phyloP scores from a whole-genome alignment of 2,329 filamentous ascomycete genomes.

The Pseudogymnoascus sp. region DNA sequence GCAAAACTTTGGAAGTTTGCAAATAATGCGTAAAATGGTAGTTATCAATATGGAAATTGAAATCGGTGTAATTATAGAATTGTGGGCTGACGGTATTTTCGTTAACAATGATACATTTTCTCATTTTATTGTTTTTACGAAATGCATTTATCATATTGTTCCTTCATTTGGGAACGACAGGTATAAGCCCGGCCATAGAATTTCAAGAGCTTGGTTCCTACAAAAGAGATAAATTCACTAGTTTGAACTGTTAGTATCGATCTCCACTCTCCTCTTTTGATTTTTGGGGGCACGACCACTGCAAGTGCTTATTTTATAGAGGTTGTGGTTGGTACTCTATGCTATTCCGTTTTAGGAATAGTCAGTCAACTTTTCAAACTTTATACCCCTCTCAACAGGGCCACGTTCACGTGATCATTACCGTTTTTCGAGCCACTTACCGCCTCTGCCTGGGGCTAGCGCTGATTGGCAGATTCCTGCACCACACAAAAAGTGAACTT shows the following conservation, averaged over 20 bases:
- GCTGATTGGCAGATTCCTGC: conserved; percentile 6
- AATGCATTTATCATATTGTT: not conserved
- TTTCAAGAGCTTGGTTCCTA: not conserved
- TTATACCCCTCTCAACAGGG: not conserved
- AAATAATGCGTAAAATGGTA: not conserved
- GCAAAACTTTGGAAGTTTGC: not conserved
- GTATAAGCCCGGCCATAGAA: not conserved
- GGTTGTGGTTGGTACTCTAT: not conserved
- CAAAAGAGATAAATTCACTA: not conserved
- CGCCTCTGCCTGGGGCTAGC: conserved; percentile 2
- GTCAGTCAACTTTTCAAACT: not conserved
- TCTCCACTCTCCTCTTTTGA: not conserved
- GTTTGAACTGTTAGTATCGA: not conserved
- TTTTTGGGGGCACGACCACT: not conserved
- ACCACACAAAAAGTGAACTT: conserved; percentile 5
- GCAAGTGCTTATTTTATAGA: not conserved
- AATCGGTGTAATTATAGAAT: not conserved
- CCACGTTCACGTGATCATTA: not conserved
- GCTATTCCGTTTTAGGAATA: not conserved
- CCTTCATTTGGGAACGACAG: not conserved
- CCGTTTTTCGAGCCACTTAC: conserved; percentile 3
- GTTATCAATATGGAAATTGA: not conserved
- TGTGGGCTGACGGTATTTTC: not conserved
- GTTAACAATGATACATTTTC: not conserved
- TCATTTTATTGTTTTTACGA: not conserved